A percentile compares a stretch with the other conserved stretches of the same genome.
phyloP scores from a whole-genome alignment of 139 green algal species.

The Gonium pectorale region DNA sequence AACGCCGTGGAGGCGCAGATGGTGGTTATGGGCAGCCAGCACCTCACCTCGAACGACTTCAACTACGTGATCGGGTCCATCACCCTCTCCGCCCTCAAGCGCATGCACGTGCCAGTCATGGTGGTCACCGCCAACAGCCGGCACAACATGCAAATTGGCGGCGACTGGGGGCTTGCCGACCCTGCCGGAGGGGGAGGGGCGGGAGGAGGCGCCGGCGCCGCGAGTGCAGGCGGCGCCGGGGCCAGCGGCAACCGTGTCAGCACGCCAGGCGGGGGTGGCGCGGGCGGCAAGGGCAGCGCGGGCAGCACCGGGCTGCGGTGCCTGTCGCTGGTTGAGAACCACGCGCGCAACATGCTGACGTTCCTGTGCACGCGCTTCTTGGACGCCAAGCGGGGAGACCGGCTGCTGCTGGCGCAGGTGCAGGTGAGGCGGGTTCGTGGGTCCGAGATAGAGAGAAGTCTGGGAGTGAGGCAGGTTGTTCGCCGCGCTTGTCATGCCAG shows the following conservation, averaged over 20 bases:
- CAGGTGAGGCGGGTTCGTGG: no score
- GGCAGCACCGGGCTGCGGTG: background rate
- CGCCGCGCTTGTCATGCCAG: no score
- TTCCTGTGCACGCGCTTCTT: slow-evolving; percentile 41
- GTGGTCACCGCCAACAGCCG: slow-evolving; percentile 43
- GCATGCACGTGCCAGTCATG: slow-evolving; percentile 39
- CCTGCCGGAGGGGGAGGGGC: background rate
- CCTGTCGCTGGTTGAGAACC: slow-evolving; percentile 42
- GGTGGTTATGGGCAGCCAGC: slow-evolving; percentile 42
- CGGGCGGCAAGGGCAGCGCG: background rate
- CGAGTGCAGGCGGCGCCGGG: background rate
- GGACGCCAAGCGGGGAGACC: slow-evolving; percentile 43
- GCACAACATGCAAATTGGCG: slow-evolving; percentile 7
- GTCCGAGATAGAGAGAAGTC: no score
- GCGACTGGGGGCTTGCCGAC: background rate
- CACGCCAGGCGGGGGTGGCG: background rate
- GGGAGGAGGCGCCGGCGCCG: background rate
- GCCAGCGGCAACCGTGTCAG: background rate
- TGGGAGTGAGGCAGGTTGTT: no score
- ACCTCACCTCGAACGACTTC: slow-evolving; percentile 48
- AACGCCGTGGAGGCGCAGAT: slow-evolving; percentile 28
- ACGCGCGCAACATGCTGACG: slow-evolving; percentile 35
- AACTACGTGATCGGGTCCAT: slow-evolving; percentile 48
- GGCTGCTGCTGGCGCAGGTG: slow-evolving; percentile 53
- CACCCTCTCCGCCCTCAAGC: slow-evolving; percentile 45